phyloP scores from a whole-genome alignment of 176 grass and related monocot species.

The Alopecurus myosuroides region DNA sequence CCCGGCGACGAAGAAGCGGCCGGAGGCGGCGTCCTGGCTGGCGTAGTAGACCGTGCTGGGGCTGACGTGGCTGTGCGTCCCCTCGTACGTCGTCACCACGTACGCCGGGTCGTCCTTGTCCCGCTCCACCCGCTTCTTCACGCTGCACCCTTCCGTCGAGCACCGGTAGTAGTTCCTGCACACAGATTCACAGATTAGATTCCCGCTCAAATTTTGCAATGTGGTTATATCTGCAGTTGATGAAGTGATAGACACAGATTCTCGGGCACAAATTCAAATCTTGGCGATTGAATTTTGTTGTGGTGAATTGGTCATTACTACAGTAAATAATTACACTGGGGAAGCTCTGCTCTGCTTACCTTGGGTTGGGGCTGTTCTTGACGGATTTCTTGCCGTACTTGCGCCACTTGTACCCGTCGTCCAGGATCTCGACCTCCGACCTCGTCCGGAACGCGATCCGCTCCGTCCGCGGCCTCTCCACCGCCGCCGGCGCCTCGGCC shows the following conservation, averaged over 20 bases:
- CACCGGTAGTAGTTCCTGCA: slow-evolving; percentile 97
- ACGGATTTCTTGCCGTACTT: slow-evolving; percentile 99
- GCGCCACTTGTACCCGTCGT: slow-evolving; percentile 96
- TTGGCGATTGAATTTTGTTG: too few relatives aligned
- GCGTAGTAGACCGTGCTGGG: slow-evolving; percentile 93
- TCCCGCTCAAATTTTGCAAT: too few relatives aligned
- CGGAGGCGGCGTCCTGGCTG: slow-evolving; percentile 80
- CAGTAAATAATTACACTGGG: neutral
- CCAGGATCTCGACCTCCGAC: slow-evolving; percentile 73
- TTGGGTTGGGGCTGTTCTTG: slow-evolving; percentile 97
- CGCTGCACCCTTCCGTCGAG: slow-evolving; percentile 91
- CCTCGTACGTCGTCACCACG: slow-evolving; percentile 97
- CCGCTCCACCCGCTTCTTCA: slow-evolving; percentile 98
- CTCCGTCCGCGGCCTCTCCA: slow-evolving; percentile 50
- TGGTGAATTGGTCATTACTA: neutral
- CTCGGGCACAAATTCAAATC: too few relatives aligned
- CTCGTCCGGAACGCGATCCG: slow-evolving; percentile 85
- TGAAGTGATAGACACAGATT: too few relatives aligned
- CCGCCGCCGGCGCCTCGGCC: slow-evolving; percentile 15
- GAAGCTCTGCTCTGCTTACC: slow-evolving; percentile 30
- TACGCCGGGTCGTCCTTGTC: slow-evolving; percentile 82
- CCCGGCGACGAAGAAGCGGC: slow-evolving; percentile 88
- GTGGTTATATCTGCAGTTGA: too few relatives aligned
- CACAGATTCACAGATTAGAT: neutral
- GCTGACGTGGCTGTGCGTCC: slow-evolving; percentile 89